Evolutionary conservation across 805 yeast species (phyloP), one percentile per base, ranked within the genome.

Genomic region (Saccharomycopsis sp.): DNA sequence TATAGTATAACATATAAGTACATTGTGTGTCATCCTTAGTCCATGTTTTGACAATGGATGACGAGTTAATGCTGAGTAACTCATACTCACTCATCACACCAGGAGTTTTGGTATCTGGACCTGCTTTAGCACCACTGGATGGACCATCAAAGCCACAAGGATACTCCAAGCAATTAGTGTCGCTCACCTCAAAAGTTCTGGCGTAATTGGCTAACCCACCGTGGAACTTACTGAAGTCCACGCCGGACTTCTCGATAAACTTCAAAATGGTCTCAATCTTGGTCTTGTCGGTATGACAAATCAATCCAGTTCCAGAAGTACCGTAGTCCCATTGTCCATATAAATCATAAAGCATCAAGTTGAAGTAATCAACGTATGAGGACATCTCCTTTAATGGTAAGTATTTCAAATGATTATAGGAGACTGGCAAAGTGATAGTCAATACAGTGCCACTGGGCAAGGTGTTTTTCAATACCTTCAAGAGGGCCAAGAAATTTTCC

Each of bases 121-220:
- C 55, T 16, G 55, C 50, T 7, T 2, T 29, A 15, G 55, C 55
- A 21, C 34, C 34, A 52, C 55, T 41, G 24, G n/a, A 2, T 20
- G 55, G 50, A 4, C 55, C 54, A 29, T 14, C 24, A 16, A 34
- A 51, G 14, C 46, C 46, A 34, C 54, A 51, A n/a, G 54, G 54
- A 34, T 12, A 14, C 34, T 16, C 9, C 21, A 29, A 29, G 40
- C 54, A 51, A 34, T 51, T 34, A 3, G 54, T 29, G 15, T 20
- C 24, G 3, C 21, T n/a, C 5, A 51, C 21, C 40, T 51, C 15
- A 24, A n/a, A 51, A n/a, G 54, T 51, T 51, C 54, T 34, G 37
- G 54, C 54, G 20, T 51, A 51, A 51, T 51, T 51, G 40, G 46
- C 54, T 34, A 51, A 51, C 3, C 54, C 54, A 34, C 54, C 54